Evolutionary conservation across 139 green algal genomes (phyloP), one percentile per base, ranked within the genome.

Genomic region (Chlamydomonas sp.): DNA sequence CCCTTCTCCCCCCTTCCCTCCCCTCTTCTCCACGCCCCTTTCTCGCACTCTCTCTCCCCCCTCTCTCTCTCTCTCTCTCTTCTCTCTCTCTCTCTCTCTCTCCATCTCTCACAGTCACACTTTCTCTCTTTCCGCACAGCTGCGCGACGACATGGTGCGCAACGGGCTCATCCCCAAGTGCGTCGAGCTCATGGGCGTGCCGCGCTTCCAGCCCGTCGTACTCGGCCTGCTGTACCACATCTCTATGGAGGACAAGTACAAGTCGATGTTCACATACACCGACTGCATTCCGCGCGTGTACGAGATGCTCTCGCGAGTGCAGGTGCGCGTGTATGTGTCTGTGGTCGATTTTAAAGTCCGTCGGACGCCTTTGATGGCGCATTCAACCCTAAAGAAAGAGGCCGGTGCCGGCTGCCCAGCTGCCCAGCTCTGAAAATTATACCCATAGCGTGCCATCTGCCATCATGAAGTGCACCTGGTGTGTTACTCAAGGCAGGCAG

Each of bases 211-310:
- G 49, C 75, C 86, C 4, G 71, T 93, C 24, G 84, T 83, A 5
- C 68, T 93, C 65, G 89, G 86, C 30, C 72, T 96, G 63, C 79
- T 95, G 76, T 95, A 95, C 76, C 89, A 94, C 67, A 58, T 96
- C 10, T 89, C 79, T 22, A 88, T 93, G 62, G 84, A 91, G 26
- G 88, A 94, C 75, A 79, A 77, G 58, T 80, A 85, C 81, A 90
- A 90, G 83, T 76, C 54, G 58, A 81, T 90, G 63, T 95, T 95
- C 75, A 84, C 85, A 22, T 92, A 84, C 84, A 91, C 81, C 16
- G 79, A 83, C 48, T 82, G 76, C 71, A 61, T 87, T 13, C 68
- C 67, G 20, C 80, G 76, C 54, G 72, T 87, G 30, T 83, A 80
- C 57, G 80, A 88, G 48, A 84, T 84, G 71, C 79, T 91, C 49